Conservation (phyloP, 495 filamentous ascomycete species). For the Hamigera avellanea region DNA sequence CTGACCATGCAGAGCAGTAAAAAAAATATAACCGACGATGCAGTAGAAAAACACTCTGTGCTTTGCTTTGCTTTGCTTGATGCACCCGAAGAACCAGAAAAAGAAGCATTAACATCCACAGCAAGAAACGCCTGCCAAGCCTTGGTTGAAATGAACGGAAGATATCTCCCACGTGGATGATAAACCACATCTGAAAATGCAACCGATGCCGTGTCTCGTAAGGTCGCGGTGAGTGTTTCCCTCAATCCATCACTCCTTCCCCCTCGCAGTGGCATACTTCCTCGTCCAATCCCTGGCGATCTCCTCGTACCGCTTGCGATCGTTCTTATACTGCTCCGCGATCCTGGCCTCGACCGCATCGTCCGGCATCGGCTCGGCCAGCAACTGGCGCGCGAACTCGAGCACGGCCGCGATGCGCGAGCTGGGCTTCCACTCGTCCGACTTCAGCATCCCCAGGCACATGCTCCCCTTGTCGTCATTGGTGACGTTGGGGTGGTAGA, state of each 20-base stretch:
- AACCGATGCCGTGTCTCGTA: too few relatives aligned
- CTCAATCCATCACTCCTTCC: conserved; percentile 5
- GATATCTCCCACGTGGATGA: too few relatives aligned
- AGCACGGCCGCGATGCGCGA: conserved; percentile 69
- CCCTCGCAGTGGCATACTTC: conserved; percentile 57
- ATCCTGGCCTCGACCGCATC: conserved; percentile 85
- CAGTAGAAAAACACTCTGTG: too few relatives aligned
- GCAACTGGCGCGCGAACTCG: conserved; percentile 62
- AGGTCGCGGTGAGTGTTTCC: too few relatives aligned
- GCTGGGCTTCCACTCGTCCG: conserved; percentile 91
- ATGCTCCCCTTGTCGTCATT: conserved; percentile 88
- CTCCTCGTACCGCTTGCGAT: conserved; percentile 68
- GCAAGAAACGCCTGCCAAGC: too few relatives aligned
- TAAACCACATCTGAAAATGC: too few relatives aligned
- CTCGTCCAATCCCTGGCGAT: conserved; percentile 71
- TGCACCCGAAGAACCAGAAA: too few relatives aligned
- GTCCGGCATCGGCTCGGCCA: conserved; percentile 83
- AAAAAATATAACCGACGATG: too few relatives aligned
- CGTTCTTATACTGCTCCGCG: conserved; percentile 71
- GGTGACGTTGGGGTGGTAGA: conserved; percentile 97
- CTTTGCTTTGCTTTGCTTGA: too few relatives aligned
- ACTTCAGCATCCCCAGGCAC: conserved; percentile 79
- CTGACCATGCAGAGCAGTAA: too few relatives aligned
- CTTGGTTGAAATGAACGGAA: too few relatives aligned
- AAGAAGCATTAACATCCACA: too few relatives aligned